A percentile compares a stretch with the other conserved stretches of the same genome.
These are phyloP conservation scores for Alternaria ethzedia DNA, from an alignment of 2,329 filamentous ascomycete genomes.

Conservation along the genomic window DNA sequence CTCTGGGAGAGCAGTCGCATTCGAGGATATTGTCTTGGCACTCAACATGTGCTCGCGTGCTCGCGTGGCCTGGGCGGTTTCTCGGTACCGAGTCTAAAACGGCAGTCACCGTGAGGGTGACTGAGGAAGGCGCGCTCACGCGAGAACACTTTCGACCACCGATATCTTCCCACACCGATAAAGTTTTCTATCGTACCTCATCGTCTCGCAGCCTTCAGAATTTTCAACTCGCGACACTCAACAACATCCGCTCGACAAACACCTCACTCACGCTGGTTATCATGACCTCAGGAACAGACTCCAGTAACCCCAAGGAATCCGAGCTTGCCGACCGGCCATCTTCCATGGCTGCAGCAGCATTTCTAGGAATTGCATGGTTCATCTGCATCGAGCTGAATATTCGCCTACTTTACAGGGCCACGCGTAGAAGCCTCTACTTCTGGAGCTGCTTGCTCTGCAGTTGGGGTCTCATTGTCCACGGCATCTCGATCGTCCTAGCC, in stretches of 20 bases:
- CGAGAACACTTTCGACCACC: background rate
- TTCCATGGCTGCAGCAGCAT: slow-evolving; percentile 13
- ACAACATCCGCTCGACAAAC: background rate
- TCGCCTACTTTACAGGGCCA: slow-evolving; percentile 44
- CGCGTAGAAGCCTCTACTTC: slow-evolving; percentile 56
- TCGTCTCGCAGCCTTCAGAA: background rate
- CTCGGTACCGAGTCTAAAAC: background rate
- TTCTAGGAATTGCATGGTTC: slow-evolving; percentile 40
- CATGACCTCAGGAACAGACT: background rate
- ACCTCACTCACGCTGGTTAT: background rate
- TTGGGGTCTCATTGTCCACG: slow-evolving; percentile 47
- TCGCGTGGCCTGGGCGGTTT: background rate
- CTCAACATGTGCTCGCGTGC: background rate
- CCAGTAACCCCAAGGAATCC: background rate
- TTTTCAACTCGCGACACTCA: background rate
- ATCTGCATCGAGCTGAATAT: slow-evolving; percentile 52
- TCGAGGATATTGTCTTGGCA: background rate
- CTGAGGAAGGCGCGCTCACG: background rate
- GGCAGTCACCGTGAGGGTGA: background rate
- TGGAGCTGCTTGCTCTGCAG: slow-evolving; percentile 46
- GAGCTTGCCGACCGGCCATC: slow-evolving; percentile 1
- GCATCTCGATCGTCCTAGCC: slow-evolving; percentile 50
- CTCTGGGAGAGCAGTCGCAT: background rate
- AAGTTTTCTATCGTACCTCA: background rate
- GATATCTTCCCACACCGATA: background rate